Base-by-base conservation (phyloP, 305 asterid genomes). In the Solanum hybrid region DNA sequence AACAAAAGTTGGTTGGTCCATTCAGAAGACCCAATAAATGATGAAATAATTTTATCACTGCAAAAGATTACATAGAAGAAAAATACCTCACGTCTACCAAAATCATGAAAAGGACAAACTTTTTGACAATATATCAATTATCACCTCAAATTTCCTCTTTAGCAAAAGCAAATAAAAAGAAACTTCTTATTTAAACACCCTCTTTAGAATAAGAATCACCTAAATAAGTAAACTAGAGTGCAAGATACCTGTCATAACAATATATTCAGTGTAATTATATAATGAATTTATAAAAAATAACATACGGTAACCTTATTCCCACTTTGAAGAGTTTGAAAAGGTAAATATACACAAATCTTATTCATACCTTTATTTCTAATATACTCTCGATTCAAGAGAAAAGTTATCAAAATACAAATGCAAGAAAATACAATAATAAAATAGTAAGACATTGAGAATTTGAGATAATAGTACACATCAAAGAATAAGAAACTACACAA, bases 101-200 rank as follows among this genome's bases (percentile, higher is more conserved):
- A 61, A 61, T 26, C 33, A 72, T 24, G 78, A 86, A 86, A 61
- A 86, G 32, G 78, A 85, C 88, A 85, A 84, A 51, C 13, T 51
- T 85, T 51, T 85, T 85, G 77, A 85, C n/a, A 85, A 85, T 51
- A 81, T 26, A 57, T 65, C 75, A 65, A 65, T 65, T 65, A 65
- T 85, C 77, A 65, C 88, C 88, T 11, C 78, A 85, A 81, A 29
- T 11, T 85, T 85, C n/a, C 88, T 22, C n/a, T 32, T 32, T 85
- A 61, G n/a, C 78, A 57, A 85, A 85, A 51, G 77, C 45, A 31
- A 51, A 57, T 32, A 10, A 84, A 85, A 32, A 4, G 20, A 20
- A 84, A 37, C 33, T 80, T 80, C 7, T 80, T 37, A 10, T 33
- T 33, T 34, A 14, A 76, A 7, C 39, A 77, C 6, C 39, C 13